A percentile compares a stretch with the other conserved stretches of the same genome.
These are phyloP conservation scores for Phytophthora hibernalis DNA, from an alignment of 352 stramenopile genomes.

Conservation along the genomic window DNA sequence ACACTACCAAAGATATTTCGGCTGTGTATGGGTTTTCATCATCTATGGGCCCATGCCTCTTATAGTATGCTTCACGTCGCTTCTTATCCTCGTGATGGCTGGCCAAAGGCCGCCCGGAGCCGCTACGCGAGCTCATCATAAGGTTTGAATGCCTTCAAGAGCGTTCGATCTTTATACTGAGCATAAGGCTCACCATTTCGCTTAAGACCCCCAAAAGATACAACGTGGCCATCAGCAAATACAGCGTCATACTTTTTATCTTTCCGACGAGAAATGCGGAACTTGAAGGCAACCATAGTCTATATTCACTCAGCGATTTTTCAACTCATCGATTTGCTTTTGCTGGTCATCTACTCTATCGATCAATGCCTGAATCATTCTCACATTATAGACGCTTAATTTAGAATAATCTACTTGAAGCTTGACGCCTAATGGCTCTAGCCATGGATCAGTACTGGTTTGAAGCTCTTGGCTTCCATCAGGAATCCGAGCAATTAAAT, in stretches of 20 bases:
- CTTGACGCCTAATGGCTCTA: no score
- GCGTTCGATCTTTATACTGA: not conserved
- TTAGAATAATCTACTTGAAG: no score
- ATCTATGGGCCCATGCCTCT: slow-evolving; percentile 1
- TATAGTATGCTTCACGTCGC: no score
- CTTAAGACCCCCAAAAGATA: slow-evolving; percentile 17
- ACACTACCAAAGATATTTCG: slow-evolving; percentile 10
- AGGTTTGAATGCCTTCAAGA: not conserved
- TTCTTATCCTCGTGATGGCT: not conserved
- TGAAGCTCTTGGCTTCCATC: no score
- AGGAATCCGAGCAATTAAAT: no score
- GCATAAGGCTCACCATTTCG: slow-evolving; percentile 13
- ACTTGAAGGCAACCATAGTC: slow-evolving; percentile 11
- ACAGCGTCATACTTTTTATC: slow-evolving; percentile 16
- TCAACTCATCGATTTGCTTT: slow-evolving; percentile 11
- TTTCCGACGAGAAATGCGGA: slow-evolving; percentile 4
- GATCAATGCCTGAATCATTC: slow-evolving; percentile 15
- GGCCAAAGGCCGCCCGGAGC: no score
- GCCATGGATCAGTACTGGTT: no score
- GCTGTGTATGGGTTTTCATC: not conserved
- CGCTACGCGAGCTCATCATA: no score
- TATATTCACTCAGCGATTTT: slow-evolving; percentile 15
- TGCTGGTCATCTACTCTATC: not conserved
- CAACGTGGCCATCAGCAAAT: slow-evolving; percentile 15
- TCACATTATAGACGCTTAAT: no score